Evolutionary conservation across 208 protist genomes (phyloP), one percentile per base, ranked within the genome.

Genomic region (Leptomonas pyrrhocoris): DNA sequence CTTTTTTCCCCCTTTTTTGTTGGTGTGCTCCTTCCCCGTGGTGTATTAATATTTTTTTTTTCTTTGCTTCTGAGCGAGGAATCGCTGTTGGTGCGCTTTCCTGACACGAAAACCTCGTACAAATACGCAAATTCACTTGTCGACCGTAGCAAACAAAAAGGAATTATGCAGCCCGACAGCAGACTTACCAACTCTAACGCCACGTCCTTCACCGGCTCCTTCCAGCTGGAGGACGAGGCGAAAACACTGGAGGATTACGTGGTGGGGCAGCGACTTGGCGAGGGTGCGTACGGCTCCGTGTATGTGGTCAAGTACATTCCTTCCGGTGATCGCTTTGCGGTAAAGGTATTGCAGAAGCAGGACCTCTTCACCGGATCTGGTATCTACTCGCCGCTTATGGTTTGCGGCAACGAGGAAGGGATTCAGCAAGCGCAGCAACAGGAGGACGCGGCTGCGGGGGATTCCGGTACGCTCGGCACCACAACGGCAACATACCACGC

Each of bases 241-340:
- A 82, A 84, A 27, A 86, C 92, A 57, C 61, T 96, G 27, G 74
- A 81, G 55, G 84, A 94, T 72, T 94, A 94, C 68, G 74, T 85
- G 7, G 73, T 89, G 2, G 88, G 91, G 7, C 88, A 90, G 67
- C 84, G 88, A 28, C 81, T 98, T 13, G 94, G 94, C 59, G 90
- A 95, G 40, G 94, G 94, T 1, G 86, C 87, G 28, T 96, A 96
- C 59, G 88, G 84, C 42, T 95, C 89, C n/a, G 94, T 97, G 11
- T 96, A 96, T 57, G 40, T 80, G 0, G 89, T 79, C 11, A 93
- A 87, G 53, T 88, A 97, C 77, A 73, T 91, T 6, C 88, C 87
- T 1, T 94, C 90, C 0, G 85, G 88, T 6, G 77, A 94, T 58
- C 58, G 66, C 19, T 95, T 90, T 72, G 94, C 94, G 15, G 60